Evolutionary conservation across 2,329 filamentous ascomycete genomes (phyloP).

Genomic region (Ceratocystiopsis minuta): DNA sequence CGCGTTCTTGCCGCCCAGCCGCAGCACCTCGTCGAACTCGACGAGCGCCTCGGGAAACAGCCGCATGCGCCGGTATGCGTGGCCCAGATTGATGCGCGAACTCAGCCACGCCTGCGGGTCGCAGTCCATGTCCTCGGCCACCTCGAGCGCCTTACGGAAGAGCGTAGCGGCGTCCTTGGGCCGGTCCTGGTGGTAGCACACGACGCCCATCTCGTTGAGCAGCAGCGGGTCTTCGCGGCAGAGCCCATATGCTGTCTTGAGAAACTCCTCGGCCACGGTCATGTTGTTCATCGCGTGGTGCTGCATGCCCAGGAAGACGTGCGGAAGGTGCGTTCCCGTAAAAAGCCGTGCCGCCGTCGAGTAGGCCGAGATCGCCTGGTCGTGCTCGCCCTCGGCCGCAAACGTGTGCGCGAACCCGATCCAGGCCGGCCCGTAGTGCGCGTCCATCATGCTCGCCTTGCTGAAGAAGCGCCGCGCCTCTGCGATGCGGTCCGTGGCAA

Average conservation of each 20-base stretch:
- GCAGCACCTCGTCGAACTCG: constrained; percentile 74
- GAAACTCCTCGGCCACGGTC: constrained; percentile 80
- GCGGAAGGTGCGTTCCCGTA: constrained; percentile 89
- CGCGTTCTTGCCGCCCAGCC: constrained; percentile 63
- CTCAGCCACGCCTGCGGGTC: constrained; percentile 70
- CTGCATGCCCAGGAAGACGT: constrained; percentile 95
- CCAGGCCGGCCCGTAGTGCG: constrained; percentile 94
- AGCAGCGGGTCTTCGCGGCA: constrained; percentile 77
- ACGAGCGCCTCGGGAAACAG: constrained; percentile 53
- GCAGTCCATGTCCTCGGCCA: constrained; percentile 65
- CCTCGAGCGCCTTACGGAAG: constrained; percentile 58
- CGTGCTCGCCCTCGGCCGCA: constrained; percentile 90
- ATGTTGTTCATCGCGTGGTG: constrained; percentile 93
- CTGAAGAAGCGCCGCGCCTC: constrained; percentile 93
- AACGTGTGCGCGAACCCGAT: constrained; percentile 98
- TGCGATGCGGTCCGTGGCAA: constrained; percentile 72
- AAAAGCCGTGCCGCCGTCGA: constrained; percentile 88
- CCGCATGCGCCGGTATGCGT: constrained; percentile 60
- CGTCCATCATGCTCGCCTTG: constrained; percentile 93
- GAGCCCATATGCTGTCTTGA: constrained; percentile 70
- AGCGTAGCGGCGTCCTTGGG: constrained; percentile 57
- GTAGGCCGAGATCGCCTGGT: constrained; percentile 95
- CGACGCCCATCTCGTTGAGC: constrained; percentile 87
- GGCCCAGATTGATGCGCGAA: constrained; percentile 74
- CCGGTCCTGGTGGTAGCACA: constrained; percentile 82